phyloP scores from a whole-genome alignment of 2,329 filamentous ascomycete species.

The Fusarium oxysporum region DNA sequence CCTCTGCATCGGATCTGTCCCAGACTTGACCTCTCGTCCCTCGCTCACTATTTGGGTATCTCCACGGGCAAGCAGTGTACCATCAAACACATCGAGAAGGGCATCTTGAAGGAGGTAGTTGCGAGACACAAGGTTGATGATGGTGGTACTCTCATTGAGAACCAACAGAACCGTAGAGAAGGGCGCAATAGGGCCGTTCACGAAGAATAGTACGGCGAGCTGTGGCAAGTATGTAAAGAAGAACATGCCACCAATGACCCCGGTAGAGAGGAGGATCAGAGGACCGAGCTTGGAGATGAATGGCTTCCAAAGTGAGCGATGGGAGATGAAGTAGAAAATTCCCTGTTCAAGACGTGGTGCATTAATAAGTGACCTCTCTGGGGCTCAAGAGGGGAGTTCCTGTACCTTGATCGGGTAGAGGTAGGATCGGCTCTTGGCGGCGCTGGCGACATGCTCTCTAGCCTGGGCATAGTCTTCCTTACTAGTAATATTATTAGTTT shows the following conservation, averaged over 20 bases:
- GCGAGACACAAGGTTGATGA: constrained; percentile 69
- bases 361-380: neutral
- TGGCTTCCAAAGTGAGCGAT: constrained; percentile 69
- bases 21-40: constrained; percentile 77
- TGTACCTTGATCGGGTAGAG: constrained; percentile 82
- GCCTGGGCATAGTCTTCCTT: constrained; percentile 79
- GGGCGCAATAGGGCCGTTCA: constrained; percentile 86
- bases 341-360: constrained; percentile 55
- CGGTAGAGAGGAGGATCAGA: constrained; percentile 76
- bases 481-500: constrained; percentile 49
- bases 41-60: constrained; percentile 73
- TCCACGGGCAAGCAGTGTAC: constrained; percentile 67
- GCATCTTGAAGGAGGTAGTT: constrained; percentile 85
- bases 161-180: constrained; percentile 77
- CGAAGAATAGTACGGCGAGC: constrained; percentile 82
- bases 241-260: constrained; percentile 85
- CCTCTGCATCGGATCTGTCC: constrained; percentile 66
- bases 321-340: constrained; percentile 68
- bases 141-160: constrained; percentile 69
- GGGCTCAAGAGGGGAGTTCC: neutral
- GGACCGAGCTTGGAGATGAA: constrained; percentile 66
- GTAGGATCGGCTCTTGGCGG: constrained; percentile 81
- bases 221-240: constrained; percentile 88
- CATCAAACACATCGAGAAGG: constrained; percentile 90
- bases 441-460: constrained; percentile 72